phyloP scores from a whole-genome alignment of 2,329 filamentous ascomycete species.

The Calonectria pteridis region DNA sequence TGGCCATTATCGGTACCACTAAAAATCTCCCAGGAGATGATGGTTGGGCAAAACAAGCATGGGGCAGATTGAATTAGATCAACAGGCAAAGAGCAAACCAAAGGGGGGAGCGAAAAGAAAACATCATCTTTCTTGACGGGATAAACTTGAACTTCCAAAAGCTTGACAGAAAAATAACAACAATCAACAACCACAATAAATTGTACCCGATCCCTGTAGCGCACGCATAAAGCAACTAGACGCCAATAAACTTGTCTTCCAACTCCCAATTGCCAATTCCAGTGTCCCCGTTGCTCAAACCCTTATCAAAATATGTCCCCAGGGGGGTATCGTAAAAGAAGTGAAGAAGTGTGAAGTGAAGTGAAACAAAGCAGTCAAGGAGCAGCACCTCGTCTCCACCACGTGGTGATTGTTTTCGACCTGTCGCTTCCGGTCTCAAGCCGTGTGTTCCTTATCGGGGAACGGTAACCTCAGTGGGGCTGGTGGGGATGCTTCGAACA shows the following conservation, averaged over 20 bases:
- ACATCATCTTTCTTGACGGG: constrained; percentile 12
- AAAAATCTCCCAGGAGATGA: too few species aligned
- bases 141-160: constrained; percentile 35
- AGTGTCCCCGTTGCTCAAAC: constrained; percentile 35
- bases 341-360: constrained; percentile 36
- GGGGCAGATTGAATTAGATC: neutral
- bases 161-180: constrained; percentile 30
- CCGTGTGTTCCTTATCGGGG: constrained; percentile 41
- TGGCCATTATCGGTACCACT: neutral
- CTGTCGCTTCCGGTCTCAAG: constrained; percentile 3
- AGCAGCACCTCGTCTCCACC: constrained; percentile 30
- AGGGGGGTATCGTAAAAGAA: constrained; percentile 34
- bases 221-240: constrained; percentile 38
- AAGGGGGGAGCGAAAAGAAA: neutral
- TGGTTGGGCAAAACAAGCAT: neutral
- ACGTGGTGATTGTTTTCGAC: constrained; percentile 33
- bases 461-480: constrained; percentile 62
- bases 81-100: neutral
- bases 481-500: constrained; percentile 68
- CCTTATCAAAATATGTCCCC: constrained; percentile 36
- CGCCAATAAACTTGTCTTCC: constrained; percentile 46
- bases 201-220: constrained; percentile 35
- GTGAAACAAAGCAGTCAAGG: constrained; percentile 25
- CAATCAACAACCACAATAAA: constrained; percentile 31
- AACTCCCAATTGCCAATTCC: constrained; percentile 48